These are phyloP conservation scores for Pisolithus tinctorius DNA, from an alignment of 768 basidiomycete genomes.

Conservation along the genomic window DNA sequence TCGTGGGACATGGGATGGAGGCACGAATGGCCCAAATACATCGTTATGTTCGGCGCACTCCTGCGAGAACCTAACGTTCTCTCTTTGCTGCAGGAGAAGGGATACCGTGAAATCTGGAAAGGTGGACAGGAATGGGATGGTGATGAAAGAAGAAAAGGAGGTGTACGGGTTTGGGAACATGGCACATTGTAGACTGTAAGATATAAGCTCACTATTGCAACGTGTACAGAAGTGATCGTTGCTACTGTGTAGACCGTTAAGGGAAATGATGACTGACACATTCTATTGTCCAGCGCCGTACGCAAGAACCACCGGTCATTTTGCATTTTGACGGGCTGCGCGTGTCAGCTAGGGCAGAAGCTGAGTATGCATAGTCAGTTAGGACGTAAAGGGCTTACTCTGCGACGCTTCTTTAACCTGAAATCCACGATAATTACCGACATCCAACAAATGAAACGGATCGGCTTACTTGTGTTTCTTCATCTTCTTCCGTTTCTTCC, in stretches of 20 bases:
- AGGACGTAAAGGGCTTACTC: conserved; percentile 41
- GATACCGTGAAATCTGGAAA: conserved; percentile 61
- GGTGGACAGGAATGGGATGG: conserved; percentile 75
- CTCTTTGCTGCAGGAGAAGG: conserved; percentile 40
- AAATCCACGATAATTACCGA: conserved; percentile 6
- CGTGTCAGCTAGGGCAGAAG: conserved; percentile 38
- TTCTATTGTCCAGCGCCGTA: conserved; percentile 5
- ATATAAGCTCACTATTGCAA: neutral
- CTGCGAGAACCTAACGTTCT: conserved; percentile 46
- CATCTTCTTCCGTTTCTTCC: conserved; percentile 91
- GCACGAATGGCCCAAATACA: conserved; percentile 76
- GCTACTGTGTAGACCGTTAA: neutral
- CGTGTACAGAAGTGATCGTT: neutral
- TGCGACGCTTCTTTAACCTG: conserved; percentile 87
- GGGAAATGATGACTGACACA: neutral
- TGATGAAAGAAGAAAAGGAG: conserved; percentile 52
- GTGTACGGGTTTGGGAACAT: conserved; percentile 61
- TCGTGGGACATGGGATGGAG: conserved; percentile 38
- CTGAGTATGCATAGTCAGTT: conserved; percentile 11
- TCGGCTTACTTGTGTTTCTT: conserved; percentile 87
- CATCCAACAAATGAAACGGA: conserved; percentile 1
- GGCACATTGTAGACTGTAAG: neutral
- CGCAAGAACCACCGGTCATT: conserved; percentile 13
- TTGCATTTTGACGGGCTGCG: conserved; percentile 23
- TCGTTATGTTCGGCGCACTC: conserved; percentile 81